A percentile compares a stretch with the other conserved stretches of the same genome.
phyloP scores from a whole-genome alignment of 2,329 filamentous ascomycete species.

The Hypoxylon sp. region DNA sequence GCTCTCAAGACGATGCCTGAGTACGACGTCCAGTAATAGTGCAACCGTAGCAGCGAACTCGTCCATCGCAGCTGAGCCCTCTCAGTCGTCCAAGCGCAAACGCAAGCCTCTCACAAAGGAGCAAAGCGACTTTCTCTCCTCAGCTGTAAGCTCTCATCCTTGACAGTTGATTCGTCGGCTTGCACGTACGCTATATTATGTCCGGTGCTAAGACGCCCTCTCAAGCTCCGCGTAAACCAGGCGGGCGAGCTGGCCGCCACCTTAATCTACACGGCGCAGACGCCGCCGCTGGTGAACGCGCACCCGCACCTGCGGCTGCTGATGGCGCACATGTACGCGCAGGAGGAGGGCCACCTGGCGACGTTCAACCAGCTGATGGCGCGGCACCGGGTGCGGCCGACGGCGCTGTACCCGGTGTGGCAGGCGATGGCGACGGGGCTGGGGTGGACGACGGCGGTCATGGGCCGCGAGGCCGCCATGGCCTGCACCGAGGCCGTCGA shows the following conservation, averaged over 20 bases:
- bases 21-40: constrained; percentile 32
- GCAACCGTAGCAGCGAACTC: constrained; percentile 38
- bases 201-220: constrained; percentile 11
- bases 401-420: constrained; percentile 93
- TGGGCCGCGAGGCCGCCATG: constrained; percentile 96
- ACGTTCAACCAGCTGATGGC: constrained; percentile 87
- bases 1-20: constrained; percentile 36
- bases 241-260: constrained; percentile 96
- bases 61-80: constrained; percentile 40
- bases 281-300: constrained; percentile 76
- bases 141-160: constrained; percentile 62
- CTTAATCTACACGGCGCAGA: constrained; percentile 91
- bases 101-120: constrained; percentile 70
- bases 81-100: constrained; percentile 52
- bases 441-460: constrained; percentile 86
- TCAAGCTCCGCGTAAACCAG: constrained; percentile 89
- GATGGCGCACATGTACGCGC: constrained; percentile 98
- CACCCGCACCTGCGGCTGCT: constrained; percentile 88
- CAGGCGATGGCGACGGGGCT: constrained; percentile 78
- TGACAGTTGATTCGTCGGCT: background rate
- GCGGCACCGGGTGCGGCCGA: constrained; percentile 89
- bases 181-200: too few relatives aligned
- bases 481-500: constrained; percentile 98
- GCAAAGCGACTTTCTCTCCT: constrained; percentile 78
- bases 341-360: constrained; percentile 85